Evolutionary conservation across 768 basidiomycete genomes (phyloP).

Genomic region (Suillus plorans): DNA sequence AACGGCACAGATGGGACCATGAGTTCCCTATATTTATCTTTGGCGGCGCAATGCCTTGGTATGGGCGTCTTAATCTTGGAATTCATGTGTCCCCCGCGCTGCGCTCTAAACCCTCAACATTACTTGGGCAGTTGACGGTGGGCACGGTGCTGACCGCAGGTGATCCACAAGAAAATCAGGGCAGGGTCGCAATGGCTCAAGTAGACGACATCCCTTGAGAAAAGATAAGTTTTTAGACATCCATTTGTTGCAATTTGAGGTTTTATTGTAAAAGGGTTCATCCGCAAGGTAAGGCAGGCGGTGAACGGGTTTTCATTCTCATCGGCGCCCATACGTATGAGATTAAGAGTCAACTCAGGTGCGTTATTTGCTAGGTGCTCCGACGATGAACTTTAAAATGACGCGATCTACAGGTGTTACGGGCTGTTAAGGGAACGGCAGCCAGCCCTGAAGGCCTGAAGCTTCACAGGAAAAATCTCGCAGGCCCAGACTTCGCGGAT

Average conservation of each 20-base stretch:
- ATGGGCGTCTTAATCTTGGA: not conserved
- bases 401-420: not conserved
- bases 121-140: not conserved
- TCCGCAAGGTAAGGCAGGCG: too few species aligned
- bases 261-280: not conserved
- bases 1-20: not conserved
- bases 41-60: not conserved
- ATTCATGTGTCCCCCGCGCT: not conserved
- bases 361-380: too few species aligned
- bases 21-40: not conserved
- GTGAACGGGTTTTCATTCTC: not conserved
- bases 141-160: not conserved
- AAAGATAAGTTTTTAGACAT: not conserved
- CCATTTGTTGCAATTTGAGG: not conserved
- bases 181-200: not conserved
- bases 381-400: not conserved
- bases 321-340: not conserved
- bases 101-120: not conserved
- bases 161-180: not conserved
- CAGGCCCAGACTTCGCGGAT: not conserved
- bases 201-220: not conserved
- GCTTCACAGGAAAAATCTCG: not conserved
- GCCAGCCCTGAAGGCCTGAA: slow-evolving; percentile 1
- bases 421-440: not conserved
- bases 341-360: not conserved